Percentiles rank a stretch among this genome's conserved stretches.
Conservation (phyloP, 352 stramenopile species). For the Globisporangium cederbergense region DNA sequence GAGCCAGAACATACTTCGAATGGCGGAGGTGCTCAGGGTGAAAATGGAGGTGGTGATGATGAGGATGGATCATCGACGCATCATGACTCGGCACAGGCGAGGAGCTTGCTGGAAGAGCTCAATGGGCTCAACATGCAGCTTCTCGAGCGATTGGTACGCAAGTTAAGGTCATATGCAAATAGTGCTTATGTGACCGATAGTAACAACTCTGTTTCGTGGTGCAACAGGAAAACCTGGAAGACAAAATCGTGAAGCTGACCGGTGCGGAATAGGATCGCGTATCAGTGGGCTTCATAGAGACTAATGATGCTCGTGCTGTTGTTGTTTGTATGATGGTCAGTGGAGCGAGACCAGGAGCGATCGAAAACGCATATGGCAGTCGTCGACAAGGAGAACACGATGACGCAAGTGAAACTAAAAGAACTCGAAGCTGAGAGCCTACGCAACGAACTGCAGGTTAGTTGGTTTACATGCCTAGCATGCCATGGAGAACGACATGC, state of each 20-base stretch:
- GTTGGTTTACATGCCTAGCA: too few relatives aligned
- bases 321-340: constrained; percentile 17
- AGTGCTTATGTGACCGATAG: background rate
- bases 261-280: constrained; percentile 14
- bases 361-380: constrained; percentile 57
- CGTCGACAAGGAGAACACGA: constrained; percentile 67
- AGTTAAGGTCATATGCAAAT: background rate
- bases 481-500: too few relatives aligned
- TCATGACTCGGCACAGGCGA: constrained; percentile 38
- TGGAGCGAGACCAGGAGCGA: constrained; percentile 73
- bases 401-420: constrained; percentile 40
- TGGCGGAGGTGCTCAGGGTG: background rate
- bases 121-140: constrained; percentile 85
- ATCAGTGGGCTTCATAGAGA: background rate
- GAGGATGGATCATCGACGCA: constrained; percentile 11
- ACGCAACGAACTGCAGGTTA: constrained; percentile 46
- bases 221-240: constrained; percentile 64
- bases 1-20: constrained; percentile 7
- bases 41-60: constrained; percentile 18
- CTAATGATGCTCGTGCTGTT: background rate
- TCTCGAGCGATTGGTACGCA: constrained; percentile 64
- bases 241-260: constrained; percentile 65
- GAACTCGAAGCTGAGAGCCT: constrained; percentile 46
- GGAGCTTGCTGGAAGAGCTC: constrained; percentile 75
- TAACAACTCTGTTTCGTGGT: background rate